Base-by-base conservation (phyloP, 768 basidiomycete genomes). In the Pleurotus sapidus region DNA sequence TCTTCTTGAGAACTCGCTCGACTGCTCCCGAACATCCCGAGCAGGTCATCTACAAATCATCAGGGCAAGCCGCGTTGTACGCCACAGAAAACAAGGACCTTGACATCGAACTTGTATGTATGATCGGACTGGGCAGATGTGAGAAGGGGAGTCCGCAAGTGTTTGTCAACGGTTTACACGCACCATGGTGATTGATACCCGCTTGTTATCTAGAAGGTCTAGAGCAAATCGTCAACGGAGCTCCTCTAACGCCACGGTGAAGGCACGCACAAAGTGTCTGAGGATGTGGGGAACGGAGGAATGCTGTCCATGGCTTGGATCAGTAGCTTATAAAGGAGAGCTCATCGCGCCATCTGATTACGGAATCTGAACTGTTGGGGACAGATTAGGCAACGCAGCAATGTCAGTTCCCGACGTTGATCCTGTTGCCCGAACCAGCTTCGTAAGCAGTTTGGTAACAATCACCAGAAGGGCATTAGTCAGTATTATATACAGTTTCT, bases 1-100 rank as follows among this genome's bases (percentile, higher is more conserved):
- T 79, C 72, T 87, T 94, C 60, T 80, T 74, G 42, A 96, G 78
- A 12, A 85, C 93, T 25, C 90, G 84, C 24, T 74, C 78, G 54
- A 96, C 79, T 11, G 93, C 93, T 14, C 88, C 87, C 27, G 92
- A 93, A 75, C 93, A 96, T 24, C 93, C 93, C 25, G 70, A 67
- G 75, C 93, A 96, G 39, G 89, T 84, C 92, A 95, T 95, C 92
- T 93, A 55, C 12, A 14, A 40, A 18, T 23, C 24, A 53, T 34
- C 38, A 23, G 15, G 24, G 17, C 18, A 5, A 7, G 25, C 18
- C 6, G 14, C 15, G 4, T 18, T 57, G 11, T 30, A 46, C 15
- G 8, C 14, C 23, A 57, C 17, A 46, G 5, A 43, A 43, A 17
- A 12, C 20, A 60, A 65, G 17, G 61, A 89, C 91, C 86, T 91